Base-by-base conservation (phyloP, 805 yeast genomes). In the Metschnikowia noctiluminum region DNA sequence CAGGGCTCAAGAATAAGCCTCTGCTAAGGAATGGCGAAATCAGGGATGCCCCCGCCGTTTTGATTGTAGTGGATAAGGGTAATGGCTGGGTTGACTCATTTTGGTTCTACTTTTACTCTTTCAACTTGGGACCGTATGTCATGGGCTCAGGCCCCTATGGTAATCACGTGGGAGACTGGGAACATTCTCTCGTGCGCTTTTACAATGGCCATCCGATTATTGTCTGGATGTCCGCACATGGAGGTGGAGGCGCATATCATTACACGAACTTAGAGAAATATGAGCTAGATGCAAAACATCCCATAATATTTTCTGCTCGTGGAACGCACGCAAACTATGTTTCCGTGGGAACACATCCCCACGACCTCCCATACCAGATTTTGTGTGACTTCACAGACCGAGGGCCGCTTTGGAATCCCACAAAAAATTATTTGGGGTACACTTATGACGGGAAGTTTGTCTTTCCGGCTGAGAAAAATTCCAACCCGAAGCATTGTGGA, bases 61-160 rank as follows among this genome's bases (percentile, higher is more conserved):
- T 91, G 30, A 77, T 92, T 26, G 91, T 89, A 1, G 91, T 88
- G 0, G 97, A 92, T 61, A 91, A 90, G 63, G 97, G 96, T 1
- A 86, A 89, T 57, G 96, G 96, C 3, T 84, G 94, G 89, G 87
- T 91, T 0, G 99, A 92, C 64, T 89, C 97, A 0, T 92, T 80
- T 63, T 92, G 98, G 97, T 94, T 92, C 65, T 91, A 89, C 62
- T 92, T 92, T 62, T 92, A 94, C 63, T 85, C 96, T 1, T 92
- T 92, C 72, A 92, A 92, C 63, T 72, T 88, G 55, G 99, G 99
- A 0, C 97, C 99, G 0, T 92, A 84, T 68, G 97, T 92, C 9
- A 90, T 92, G 97, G 98, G 98, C 2, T 79, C 80, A 35, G 99
- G 99, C 0, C 99, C 99, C 0, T 94, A 86, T 72, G 99, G 99